These are phyloP conservation scores for Coprinopsis sp. DNA, from an alignment of 768 basidiomycete genomes.

Conservation along the genomic window DNA sequence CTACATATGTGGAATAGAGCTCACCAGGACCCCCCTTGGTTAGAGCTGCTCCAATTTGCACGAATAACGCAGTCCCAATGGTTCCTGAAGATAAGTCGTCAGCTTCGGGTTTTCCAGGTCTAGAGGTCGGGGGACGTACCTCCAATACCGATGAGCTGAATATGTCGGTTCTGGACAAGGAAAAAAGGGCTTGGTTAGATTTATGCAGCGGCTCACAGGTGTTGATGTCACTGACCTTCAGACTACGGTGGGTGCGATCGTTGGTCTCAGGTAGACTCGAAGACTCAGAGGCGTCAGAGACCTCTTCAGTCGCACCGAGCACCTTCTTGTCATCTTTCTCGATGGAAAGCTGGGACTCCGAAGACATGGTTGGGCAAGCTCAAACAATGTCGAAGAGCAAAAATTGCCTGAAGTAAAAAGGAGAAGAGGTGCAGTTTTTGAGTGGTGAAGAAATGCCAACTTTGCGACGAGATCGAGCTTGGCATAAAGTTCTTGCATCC, in stretches of 20 bases:
- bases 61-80: slow-evolving; percentile 72
- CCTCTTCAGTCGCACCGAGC: background rate
- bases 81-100: slow-evolving; percentile 38
- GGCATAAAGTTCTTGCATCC: too few relatives aligned
- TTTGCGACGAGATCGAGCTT: too few relatives aligned
- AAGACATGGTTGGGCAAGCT: too few relatives aligned
- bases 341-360: too few relatives aligned
- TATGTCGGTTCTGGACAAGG: slow-evolving; percentile 38
- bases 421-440: too few relatives aligned
- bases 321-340: background rate
- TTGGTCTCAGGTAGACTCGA: background rate
- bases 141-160: slow-evolving; percentile 49
- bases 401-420: too few relatives aligned
- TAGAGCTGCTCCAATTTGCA: slow-evolving; percentile 63
- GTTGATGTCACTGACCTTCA: slow-evolving; percentile 30
- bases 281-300: too few relatives aligned
- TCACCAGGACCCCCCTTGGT: slow-evolving; percentile 60
- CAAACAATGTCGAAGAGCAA: too few relatives aligned
- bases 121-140: slow-evolving; percentile 26
- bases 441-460: too few relatives aligned
- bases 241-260: slow-evolving; percentile 34
- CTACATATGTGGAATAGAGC: slow-evolving; percentile 27
- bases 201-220: background rate
- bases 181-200: too few relatives aligned
- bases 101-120: background rate